Base-by-base conservation (phyloP, 345 rosid species). In the Sapria himalayana region DNA sequence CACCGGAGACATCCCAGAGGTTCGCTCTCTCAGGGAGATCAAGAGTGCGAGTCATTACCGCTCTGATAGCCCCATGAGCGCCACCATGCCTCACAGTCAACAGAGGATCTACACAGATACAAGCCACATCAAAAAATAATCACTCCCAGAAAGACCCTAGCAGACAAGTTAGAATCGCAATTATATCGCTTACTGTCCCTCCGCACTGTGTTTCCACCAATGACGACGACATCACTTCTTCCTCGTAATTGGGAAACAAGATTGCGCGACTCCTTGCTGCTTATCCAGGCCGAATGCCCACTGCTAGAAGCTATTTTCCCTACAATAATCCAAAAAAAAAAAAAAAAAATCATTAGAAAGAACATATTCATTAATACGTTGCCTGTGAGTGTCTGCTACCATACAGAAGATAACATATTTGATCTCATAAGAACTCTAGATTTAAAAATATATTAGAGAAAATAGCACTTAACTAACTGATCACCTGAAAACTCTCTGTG, bases 251-350 rank as follows among this genome's bases (percentile, higher is more conserved):
- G 85, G 43, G 76, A 72, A 50, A 89, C 98, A 52, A 76, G 64
- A 43, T 59, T 49, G 65, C 93, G 72, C 34, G 98, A 89, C 34
- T 43, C 48, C 55, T 71, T 76, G 64, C 94, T 72, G 52, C 91
- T 89, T 69, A 82, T 76, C 98, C 98, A 89, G 5, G 82, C 57
- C 10, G 93, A 92, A 72, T 82, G 94, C 32, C 98, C 98, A 49
- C 73, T 74, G 35, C 70, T 78, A 37, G 92, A 69, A 46, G 94
- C 98, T 58, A 82, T 89, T 70, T 89, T 89, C 46, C 97, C 92
- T 81, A 41, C 51, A 24, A 38, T 43, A 45, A 57, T 41, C 53
- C 33, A 50, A 42, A 54, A 10, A 43, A 24, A 18, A 31, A 15
- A 2, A 32, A 22, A 15, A 27, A 15, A 37, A 11, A 37, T 5